These are phyloP conservation scores for Cystofilobasidium bisporidii DNA, from an alignment of 768 basidiomycete genomes.

Conservation along the genomic window DNA sequence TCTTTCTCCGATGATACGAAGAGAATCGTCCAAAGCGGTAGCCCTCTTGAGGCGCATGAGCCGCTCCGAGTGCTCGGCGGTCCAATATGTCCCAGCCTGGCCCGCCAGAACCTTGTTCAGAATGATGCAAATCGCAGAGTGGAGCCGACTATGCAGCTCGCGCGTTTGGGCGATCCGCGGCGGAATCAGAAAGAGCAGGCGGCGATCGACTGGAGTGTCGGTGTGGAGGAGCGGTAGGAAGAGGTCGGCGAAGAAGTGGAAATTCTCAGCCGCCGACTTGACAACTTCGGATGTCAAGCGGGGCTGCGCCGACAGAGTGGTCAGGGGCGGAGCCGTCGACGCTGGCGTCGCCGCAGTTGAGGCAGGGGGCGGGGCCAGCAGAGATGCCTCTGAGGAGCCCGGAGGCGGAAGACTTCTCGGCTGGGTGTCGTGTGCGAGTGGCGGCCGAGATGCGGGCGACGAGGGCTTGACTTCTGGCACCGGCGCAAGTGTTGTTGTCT, in stretches of 20 bases:
- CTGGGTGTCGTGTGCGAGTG: too few species aligned
- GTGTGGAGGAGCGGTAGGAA: not conserved
- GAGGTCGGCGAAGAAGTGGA: not conserved
- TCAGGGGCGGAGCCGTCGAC: not conserved
- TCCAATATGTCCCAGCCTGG: not conserved
- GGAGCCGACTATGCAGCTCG: not conserved
- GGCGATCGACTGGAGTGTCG: not conserved
- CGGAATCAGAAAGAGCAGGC: not conserved
- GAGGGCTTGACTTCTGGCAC: too few species aligned
- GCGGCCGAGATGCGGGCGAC: too few species aligned
- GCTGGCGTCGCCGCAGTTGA: not conserved
- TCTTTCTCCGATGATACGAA: not conserved
- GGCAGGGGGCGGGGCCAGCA: too few species aligned
- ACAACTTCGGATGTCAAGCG: not conserved
- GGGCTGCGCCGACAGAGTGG: not conserved
- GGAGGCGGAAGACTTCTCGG: too few species aligned
- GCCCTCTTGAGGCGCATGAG: not conserved
- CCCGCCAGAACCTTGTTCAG: not conserved
- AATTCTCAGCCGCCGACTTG: not conserved
- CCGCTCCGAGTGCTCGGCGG: not conserved
- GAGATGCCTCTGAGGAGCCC: too few species aligned
- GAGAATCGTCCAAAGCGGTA: not conserved
- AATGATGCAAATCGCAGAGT: too few species aligned
- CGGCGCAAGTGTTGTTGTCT: too few species aligned
- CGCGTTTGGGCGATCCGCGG: not conserved